Percentiles rank a stretch among this genome's conserved stretches.
These are phyloP conservation scores for Xylaria acuta DNA, from an alignment of 495 filamentous ascomycete species.

Conservation along the genomic window DNA sequence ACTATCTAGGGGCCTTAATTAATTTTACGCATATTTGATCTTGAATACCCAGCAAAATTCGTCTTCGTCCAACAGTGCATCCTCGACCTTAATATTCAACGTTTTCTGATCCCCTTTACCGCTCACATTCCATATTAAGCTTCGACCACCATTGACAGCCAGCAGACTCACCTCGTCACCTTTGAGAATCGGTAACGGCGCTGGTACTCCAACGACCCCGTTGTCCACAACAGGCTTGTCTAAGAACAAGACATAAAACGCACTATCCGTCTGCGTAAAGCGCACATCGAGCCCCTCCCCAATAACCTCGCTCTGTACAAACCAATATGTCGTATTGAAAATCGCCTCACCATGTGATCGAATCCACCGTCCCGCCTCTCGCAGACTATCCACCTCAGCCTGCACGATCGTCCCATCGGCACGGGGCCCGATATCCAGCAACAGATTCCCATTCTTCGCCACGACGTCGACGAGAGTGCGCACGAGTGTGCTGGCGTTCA, in stretches of 20 bases:
- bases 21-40: conserved; percentile 44
- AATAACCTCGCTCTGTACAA: conserved; percentile 50
- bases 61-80: conserved; percentile 47
- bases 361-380: conserved; percentile 60
- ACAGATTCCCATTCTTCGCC: conserved; percentile 62
- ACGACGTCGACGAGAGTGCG: conserved; percentile 58
- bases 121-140: conserved; percentile 38
- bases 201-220: conserved; percentile 45
- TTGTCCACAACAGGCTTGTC: conserved; percentile 42
- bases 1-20: neutral
- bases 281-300: conserved; percentile 49
- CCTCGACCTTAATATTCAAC: conserved; percentile 33
- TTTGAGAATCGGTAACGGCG: conserved; percentile 51
- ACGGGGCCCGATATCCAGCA: conserved; percentile 60
- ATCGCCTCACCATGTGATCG: conserved; percentile 58
- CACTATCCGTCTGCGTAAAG: conserved; percentile 58
- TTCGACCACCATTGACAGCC: conserved; percentile 47
- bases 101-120: conserved; percentile 40
- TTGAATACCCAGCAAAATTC: conserved; percentile 59
- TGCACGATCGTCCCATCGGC: conserved; percentile 61
- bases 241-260: conserved; percentile 59
- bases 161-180: conserved; percentile 56
- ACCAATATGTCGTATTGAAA: conserved; percentile 65
- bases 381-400: conserved; percentile 52
- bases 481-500: conserved; percentile 57